Percentiles rank a stretch among this genome's conserved stretches.
phyloP scores from a whole-genome alignment of 2,329 filamentous ascomycete species.

The Aspergillus proliferans region DNA sequence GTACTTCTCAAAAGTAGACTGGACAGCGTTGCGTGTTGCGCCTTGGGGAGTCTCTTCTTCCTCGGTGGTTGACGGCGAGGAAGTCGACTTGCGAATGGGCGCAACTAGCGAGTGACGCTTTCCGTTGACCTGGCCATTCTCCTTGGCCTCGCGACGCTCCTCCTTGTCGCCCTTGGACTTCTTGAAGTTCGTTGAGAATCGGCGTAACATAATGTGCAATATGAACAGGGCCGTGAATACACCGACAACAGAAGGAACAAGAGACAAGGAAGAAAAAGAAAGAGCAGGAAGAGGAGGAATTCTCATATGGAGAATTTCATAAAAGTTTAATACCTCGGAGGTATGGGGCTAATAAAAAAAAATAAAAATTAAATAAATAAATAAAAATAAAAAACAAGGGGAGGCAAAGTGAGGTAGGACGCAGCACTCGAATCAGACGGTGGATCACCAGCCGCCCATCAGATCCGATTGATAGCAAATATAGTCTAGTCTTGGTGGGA shows the following conservation, averaged over 20 bases:
- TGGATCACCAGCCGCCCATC: slow-evolving; percentile 6
- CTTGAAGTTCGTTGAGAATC: slow-evolving; percentile 36
- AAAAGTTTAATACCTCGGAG: slow-evolving; percentile 1
- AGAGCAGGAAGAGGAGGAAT: neutral
- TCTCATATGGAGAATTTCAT: slow-evolving; percentile 1
- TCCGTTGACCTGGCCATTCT: slow-evolving; percentile 22
- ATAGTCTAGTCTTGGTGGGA: neutral
- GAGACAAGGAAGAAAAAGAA: slow-evolving; percentile 8
- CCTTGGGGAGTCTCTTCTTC: slow-evolving; percentile 15
- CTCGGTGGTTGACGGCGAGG: slow-evolving; percentile 7
- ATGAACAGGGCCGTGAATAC: neutral
- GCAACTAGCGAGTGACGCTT: slow-evolving; percentile 30
- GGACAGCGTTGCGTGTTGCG: slow-evolving; percentile 36
- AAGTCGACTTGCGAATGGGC: slow-evolving; percentile 16
- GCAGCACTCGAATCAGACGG: neutral
- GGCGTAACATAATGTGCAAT: slow-evolving; percentile 29
- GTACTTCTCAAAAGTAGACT: slow-evolving; percentile 38
- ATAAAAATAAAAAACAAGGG: neutral
- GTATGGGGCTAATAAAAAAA: slow-evolving; percentile 11
- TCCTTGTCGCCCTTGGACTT: slow-evolving; percentile 32
- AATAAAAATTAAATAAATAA: slow-evolving; percentile 1
- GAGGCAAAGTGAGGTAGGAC: neutral
- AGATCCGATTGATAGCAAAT: slow-evolving; percentile 9
- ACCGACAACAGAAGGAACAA: neutral
- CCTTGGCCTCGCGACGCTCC: slow-evolving; percentile 13